A percentile compares a stretch with the other conserved stretches of the same genome.
Conservation (phyloP, 257 asterid species). For the Solanum habrochaites region DNA sequence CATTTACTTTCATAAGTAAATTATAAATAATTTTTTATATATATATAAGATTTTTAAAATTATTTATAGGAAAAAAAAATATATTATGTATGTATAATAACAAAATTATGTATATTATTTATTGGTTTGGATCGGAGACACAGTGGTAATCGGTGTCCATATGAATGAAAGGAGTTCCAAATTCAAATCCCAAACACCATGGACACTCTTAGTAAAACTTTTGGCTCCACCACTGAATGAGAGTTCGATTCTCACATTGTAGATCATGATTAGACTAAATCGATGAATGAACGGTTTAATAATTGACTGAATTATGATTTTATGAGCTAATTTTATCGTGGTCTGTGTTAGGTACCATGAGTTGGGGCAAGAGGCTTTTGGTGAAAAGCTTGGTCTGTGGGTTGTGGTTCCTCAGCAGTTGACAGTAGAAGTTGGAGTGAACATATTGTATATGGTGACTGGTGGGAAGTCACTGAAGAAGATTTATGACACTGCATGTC, state of each 20-base stretch:
- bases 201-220: too few relatives aligned
- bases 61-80: too few relatives aligned
- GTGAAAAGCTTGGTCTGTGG: not conserved
- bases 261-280: not conserved
- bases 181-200: too few relatives aligned
- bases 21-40: too few relatives aligned
- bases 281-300: not conserved
- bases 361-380: not conserved
- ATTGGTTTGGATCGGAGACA: too few relatives aligned
- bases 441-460: slow-evolving; percentile 41
- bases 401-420: not conserved
- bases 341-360: not conserved
- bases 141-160: too few relatives aligned
- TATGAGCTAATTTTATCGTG: not conserved
- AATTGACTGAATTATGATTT: not conserved
- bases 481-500: slow-evolving; percentile 14
- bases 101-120: too few relatives aligned
- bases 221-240: not conserved
- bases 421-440: not conserved
- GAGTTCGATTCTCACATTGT: not conserved
- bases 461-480: slow-evolving; percentile 40
- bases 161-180: too few relatives aligned
- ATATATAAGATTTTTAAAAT: too few relatives aligned
- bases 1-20: too few relatives aligned
- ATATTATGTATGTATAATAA: too few relatives aligned